Evolutionary conservation across 768 basidiomycete genomes (phyloP).

Genomic region (Lentinula raphanica): DNA sequence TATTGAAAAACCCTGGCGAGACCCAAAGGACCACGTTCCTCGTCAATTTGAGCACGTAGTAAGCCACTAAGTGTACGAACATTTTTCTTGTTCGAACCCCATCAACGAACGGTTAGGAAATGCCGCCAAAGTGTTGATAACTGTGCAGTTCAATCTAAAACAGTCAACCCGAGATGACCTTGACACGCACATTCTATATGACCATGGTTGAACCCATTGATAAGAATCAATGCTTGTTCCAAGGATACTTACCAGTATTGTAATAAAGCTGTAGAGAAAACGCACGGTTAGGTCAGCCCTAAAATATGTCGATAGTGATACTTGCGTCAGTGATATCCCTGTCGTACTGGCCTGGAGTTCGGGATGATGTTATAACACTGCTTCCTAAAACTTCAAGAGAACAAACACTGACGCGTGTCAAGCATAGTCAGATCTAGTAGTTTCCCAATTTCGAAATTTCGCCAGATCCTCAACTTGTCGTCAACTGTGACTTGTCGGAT

Average conservation of each 20-base stretch:
- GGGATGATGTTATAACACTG: neutral
- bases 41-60: neutral
- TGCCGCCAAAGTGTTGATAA: conserved; percentile 38
- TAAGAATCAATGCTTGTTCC: no score
- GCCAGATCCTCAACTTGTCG: conserved; percentile 56
- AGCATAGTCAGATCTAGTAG: conserved; percentile 59
- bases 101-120: conserved; percentile 46
- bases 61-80: conserved; percentile 22
- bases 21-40: no score
- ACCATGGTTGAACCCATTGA: neutral
- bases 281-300: neutral
- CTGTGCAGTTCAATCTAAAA: conserved; percentile 19
- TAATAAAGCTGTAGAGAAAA: conserved; percentile 33
- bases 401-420: conserved; percentile 53
- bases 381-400: no score
- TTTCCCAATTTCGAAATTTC: conserved; percentile 60
- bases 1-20: conserved; percentile 51
- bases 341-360: conserved; percentile 42
- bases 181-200: neutral
- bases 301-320: neutral
- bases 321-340: conserved; percentile 53
- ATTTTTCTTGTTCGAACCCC: conserved; percentile 50
- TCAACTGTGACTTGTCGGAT: conserved; percentile 51
- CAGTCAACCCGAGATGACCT: neutral
- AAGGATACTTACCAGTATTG: conserved; percentile 46